These are phyloP conservation scores for Phanerodontia chrysosporium DNA, from an alignment of 768 basidiomycete species.

Conservation along the genomic window DNA sequence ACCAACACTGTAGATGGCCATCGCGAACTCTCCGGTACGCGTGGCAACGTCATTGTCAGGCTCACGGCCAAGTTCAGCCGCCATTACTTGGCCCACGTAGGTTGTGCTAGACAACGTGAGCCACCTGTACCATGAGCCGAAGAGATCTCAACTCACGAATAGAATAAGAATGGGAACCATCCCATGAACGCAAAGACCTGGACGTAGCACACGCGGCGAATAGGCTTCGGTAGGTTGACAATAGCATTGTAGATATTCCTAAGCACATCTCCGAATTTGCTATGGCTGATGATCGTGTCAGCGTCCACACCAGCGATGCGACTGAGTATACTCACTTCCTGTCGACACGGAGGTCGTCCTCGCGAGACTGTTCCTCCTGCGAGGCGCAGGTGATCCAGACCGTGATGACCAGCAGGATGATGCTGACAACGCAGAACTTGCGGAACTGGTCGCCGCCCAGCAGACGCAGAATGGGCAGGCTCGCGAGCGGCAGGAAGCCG, in stretches of 20 bases:
- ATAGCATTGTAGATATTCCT: conserved; percentile 74
- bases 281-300: conserved; percentile 21
- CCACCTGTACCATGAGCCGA: not conserved
- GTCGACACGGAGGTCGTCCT: conserved; percentile 33
- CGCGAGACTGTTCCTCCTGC: conserved; percentile 75
- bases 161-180: conserved; percentile 97
- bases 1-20: conserved; percentile 91
- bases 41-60: conserved; percentile 84
- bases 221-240: conserved; percentile 72
- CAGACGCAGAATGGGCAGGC: conserved; percentile 70
- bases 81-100: conserved; percentile 93
- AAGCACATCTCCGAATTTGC: conserved; percentile 67
- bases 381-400: conserved; percentile 87
- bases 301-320: not conserved
- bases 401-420: conserved; percentile 71
- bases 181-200: conserved; percentile 97
- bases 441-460: conserved; percentile 93
- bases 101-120: conserved; percentile 57
- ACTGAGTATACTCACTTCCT: conserved; percentile 20
- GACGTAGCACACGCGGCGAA: conserved; percentile 87
- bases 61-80: conserved; percentile 64
- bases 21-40: conserved; percentile 79
- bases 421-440: conserved; percentile 88
- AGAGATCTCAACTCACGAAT: conserved; percentile 54
- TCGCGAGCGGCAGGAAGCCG: conserved; percentile 85